Evolutionary conservation across 768 basidiomycete genomes (phyloP).

Genomic region (Mycena vulgaris): DNA sequence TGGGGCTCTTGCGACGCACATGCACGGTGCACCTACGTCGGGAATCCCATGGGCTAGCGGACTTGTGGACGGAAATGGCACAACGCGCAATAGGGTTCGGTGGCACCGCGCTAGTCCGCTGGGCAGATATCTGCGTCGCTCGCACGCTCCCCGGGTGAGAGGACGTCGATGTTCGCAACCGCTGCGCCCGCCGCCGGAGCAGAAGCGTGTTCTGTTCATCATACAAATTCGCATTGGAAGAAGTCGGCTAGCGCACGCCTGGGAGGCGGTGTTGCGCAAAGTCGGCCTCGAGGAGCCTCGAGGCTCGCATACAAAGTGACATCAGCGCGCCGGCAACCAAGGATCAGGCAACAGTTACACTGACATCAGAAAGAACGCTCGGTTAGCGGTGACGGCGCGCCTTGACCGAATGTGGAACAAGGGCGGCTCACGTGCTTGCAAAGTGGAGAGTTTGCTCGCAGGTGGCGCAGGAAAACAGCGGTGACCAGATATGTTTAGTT

Average conservation of each 20-base stretch:
- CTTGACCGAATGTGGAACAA: constrained; percentile 26
- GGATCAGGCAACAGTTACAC: constrained; percentile 24
- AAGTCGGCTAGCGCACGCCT: neutral
- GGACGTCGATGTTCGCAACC: neutral
- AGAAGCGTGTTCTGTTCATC: neutral
- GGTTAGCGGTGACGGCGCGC: constrained; percentile 4
- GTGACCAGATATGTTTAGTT: constrained; percentile 6
- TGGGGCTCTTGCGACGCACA: neutral
- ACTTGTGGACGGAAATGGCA: neutral
- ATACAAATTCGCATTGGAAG: constrained; percentile 10
- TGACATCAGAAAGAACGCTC: neutral
- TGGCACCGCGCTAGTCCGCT: neutral
- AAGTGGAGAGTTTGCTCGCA: neutral
- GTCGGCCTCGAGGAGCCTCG: constrained; percentile 36
- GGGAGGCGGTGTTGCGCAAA: constrained; percentile 18
- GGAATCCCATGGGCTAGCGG: neutral
- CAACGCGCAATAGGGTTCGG: constrained; percentile 19
- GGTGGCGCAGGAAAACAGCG: constrained; percentile 3
- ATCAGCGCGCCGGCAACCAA: constrained; percentile 18
- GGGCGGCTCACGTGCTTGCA: constrained; percentile 27
- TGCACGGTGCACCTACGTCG: too few species aligned
- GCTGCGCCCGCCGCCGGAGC: too few species aligned
- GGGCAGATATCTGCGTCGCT: neutral
- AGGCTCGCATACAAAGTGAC: constrained; percentile 32
- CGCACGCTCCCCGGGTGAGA: constrained; percentile 29